These are phyloP conservation scores for Olyra latifolia DNA, from an alignment of 176 grass and related monocot species.

Conservation along the genomic window DNA sequence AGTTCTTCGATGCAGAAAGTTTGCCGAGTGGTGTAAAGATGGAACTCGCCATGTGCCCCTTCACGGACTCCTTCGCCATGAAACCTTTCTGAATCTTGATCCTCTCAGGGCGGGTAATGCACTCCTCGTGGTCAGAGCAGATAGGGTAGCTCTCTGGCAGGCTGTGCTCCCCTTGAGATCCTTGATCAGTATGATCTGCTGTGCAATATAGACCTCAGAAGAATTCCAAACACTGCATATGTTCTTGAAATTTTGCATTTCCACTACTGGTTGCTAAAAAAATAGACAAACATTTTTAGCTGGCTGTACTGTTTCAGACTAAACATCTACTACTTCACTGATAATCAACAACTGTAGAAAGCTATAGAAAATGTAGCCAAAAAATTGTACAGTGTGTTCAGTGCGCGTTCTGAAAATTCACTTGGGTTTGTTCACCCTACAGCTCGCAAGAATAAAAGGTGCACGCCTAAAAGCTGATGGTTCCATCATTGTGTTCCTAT, in stretches of 20 bases:
- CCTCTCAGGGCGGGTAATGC: slow-evolving; percentile 67
- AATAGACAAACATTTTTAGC: background rate
- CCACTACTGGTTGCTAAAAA: slow-evolving; percentile 2
- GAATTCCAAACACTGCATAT: slow-evolving; percentile 34
- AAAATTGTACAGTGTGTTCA: background rate
- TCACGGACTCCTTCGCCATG: slow-evolving; percentile 91
- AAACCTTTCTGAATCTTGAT: slow-evolving; percentile 99
- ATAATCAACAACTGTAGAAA: background rate
- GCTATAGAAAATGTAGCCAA: background rate
- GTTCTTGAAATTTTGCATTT: background rate
- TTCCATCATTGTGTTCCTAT: slow-evolving; percentile 13
- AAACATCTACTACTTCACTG: background rate
- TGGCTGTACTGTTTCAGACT: background rate
- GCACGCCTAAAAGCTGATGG: background rate
- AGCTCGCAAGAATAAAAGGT: background rate
- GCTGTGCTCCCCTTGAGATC: slow-evolving; percentile 77
- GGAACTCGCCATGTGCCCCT: slow-evolving; percentile 96
- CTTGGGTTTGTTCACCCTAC: background rate
- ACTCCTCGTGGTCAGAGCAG: slow-evolving; percentile 70
- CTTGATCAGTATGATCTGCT: slow-evolving; percentile 67
- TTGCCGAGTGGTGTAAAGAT: slow-evolving; percentile 61
- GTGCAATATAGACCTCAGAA: slow-evolving; percentile 50
- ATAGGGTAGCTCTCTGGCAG: slow-evolving; percentile 61
- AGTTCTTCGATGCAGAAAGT: slow-evolving; percentile 65
- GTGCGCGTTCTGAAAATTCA: background rate